Percentiles rank a stretch among this genome's conserved stretches.
Conservation (phyloP, 2,329 filamentous ascomycete genomes). For the Biscogniauxia marginata region DNA sequence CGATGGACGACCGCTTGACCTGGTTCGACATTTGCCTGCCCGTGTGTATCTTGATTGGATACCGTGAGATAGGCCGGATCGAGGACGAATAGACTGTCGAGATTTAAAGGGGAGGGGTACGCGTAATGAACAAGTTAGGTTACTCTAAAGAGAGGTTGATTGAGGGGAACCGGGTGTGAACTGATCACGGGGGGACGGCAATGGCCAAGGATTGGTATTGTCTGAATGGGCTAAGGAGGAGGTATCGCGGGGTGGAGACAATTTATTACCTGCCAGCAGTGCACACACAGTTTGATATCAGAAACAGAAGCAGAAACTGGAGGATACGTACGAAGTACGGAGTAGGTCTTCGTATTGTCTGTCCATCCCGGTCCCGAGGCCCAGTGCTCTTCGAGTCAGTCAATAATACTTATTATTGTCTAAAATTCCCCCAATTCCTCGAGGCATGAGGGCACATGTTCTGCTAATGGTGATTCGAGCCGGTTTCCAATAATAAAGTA, state of each 20-base stretch:
- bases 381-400: too few relatives aligned
- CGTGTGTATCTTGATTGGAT: background rate
- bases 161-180: background rate
- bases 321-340: too few relatives aligned
- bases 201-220: background rate
- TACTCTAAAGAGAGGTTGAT: background rate
- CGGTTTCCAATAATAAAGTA: background rate
- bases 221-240: background rate
- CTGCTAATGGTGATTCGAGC: background rate
- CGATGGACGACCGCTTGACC: constrained; percentile 1
- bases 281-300: too few relatives aligned
- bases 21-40: background rate
- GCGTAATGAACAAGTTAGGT: background rate
- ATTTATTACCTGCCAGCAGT: too few relatives aligned
- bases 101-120: background rate
- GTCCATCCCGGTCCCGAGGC: too few relatives aligned
- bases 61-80: background rate
- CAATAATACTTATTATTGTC: too few relatives aligned
- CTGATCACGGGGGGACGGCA: background rate
- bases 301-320: too few relatives aligned
- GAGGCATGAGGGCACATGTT: too few relatives aligned
- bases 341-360: too few relatives aligned
- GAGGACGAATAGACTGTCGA: background rate
- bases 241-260: background rate
- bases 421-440: too few relatives aligned